phyloP scores from a whole-genome alignment of 805 yeast species.

The Myxozyma udenii region DNA sequence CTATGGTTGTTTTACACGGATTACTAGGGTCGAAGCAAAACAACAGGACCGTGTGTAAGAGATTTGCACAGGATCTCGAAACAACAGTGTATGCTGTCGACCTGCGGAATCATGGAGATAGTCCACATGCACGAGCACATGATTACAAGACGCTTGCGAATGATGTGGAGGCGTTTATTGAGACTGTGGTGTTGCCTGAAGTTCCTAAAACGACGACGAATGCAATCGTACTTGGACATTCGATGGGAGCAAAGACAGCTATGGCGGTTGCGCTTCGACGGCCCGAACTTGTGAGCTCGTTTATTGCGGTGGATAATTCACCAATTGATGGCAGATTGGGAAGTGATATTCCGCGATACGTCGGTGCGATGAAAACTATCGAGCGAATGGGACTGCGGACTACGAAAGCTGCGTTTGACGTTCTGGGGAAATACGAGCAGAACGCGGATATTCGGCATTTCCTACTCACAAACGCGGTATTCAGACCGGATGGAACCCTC shows the following conservation, averaged over 20 bases:
- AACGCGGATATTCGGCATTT: conserved; percentile 67
- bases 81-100: conserved; percentile 48
- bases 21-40: conserved; percentile 81
- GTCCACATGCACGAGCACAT: conserved; percentile 70
- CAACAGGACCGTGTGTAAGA: conserved; percentile 73
- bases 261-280: conserved; percentile 75
- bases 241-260: conserved; percentile 84
- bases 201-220: conserved; percentile 32
- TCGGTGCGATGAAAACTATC: conserved; percentile 59
- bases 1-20: conserved; percentile 82
- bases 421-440: conserved; percentile 60
- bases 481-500: conserved; percentile 42
- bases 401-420: conserved; percentile 64
- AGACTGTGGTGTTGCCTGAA: conserved; percentile 37
- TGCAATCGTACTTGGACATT: conserved; percentile 43
- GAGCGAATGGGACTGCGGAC: conserved; percentile 47
- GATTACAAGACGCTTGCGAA: conserved; percentile 80
- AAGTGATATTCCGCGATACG: conserved; percentile 63
- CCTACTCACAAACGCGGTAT: conserved; percentile 62
- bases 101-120: conserved; percentile 87
- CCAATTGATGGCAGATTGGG: conserved; percentile 66
- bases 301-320: conserved; percentile 84
- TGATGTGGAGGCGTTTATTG: conserved; percentile 75
- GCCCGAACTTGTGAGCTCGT: conserved; percentile 59
- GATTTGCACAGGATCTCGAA: conserved; percentile 39